Evolutionary conservation across 2,329 filamentous ascomycete genomes (phyloP), one percentile per base, ranked within the genome.

Genomic region (Elsinoe fawcettii): DNA sequence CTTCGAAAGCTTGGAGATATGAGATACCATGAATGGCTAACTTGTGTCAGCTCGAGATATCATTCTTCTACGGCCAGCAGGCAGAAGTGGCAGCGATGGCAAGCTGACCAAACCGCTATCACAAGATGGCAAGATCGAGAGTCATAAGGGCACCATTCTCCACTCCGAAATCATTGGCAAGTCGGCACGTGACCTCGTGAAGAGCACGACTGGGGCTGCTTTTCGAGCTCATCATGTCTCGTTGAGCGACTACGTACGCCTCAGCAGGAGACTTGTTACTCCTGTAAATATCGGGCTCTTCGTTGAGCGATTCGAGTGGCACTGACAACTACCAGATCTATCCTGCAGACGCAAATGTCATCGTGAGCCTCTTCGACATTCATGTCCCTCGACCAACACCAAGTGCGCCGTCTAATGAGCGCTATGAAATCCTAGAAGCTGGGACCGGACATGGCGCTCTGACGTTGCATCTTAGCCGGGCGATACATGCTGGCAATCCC

Each of bases 401-500:
- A 5, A 65, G 66, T 7, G 66, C 67, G 5, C 36, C 16, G 9
- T 25, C 14, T 1, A 34, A 60, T 18, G 70, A 74, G 7, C 80
- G 78, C 0, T 69, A 91, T 11, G 86, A 92, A 66, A 87, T 93
- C 44, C 83, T 93, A 55, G 89, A 93, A 71, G 88, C 88, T 47
- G 88, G 89, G 14, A 93, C 88, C 2, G 89, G 88, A n/a, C 87
- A 91, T 75, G 89, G 88, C 58, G 84, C 85, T 32, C 71, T 93
- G 58, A 92, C 88, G 0, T 71, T 93, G 3, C 82, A 91, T 66
- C 76, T 93, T 20, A 84, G 87, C 27, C 80, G 87, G 55, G 87
- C 87, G 2, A 81, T 93, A 46, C 86, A 91, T 66, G 87, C 81
- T 44, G 86, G 83, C 16, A 91, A 91, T 65, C 73, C 80, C 1